Conservation (phyloP, 208 protist species). For the Leishmania arabica region DNA sequence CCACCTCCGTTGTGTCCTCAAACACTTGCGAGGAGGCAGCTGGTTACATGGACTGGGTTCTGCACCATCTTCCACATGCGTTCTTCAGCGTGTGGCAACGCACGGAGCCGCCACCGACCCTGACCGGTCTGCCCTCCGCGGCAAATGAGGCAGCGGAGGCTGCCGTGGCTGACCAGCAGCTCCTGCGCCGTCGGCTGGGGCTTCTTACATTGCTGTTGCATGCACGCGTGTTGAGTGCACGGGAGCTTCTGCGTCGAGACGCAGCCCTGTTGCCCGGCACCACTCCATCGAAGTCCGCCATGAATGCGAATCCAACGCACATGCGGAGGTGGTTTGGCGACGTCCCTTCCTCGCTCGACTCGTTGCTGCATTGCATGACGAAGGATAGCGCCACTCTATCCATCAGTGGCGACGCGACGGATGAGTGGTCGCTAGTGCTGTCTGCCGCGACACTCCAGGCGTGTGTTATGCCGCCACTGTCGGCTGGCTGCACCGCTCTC, state of each 20-base stretch:
- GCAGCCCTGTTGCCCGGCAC: neutral
- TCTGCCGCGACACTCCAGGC: neutral
- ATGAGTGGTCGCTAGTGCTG: constrained; percentile 26
- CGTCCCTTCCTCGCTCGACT: constrained; percentile 24
- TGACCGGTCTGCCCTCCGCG: neutral
- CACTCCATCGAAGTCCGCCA: neutral
- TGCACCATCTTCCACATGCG: constrained; percentile 28
- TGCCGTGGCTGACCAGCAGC: constrained; percentile 16
- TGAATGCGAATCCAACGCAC: neutral
- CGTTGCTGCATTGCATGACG: constrained; percentile 10
- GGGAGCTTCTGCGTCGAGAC: neutral
- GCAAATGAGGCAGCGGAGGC: constrained; percentile 7
- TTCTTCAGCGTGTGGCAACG: constrained; percentile 58
- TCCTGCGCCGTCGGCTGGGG: constrained; percentile 24
- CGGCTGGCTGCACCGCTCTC: constrained; percentile 18
- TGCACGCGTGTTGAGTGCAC: constrained; percentile 17
- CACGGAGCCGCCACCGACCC: neutral
- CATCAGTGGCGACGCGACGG: neutral
- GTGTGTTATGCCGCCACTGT: constrained; percentile 11
- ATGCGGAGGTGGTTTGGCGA: neutral
- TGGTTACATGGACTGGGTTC: constrained; percentile 23
- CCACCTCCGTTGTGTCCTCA: neutral
- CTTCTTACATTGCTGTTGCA: constrained; percentile 22
- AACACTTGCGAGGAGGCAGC: neutral
- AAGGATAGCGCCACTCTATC: neutral